A percentile compares a stretch with the other conserved stretches of the same genome.
Evolutionary conservation across 2,329 filamentous ascomycete genomes (phyloP).

Genomic region (Cercospora nicotianae): DNA sequence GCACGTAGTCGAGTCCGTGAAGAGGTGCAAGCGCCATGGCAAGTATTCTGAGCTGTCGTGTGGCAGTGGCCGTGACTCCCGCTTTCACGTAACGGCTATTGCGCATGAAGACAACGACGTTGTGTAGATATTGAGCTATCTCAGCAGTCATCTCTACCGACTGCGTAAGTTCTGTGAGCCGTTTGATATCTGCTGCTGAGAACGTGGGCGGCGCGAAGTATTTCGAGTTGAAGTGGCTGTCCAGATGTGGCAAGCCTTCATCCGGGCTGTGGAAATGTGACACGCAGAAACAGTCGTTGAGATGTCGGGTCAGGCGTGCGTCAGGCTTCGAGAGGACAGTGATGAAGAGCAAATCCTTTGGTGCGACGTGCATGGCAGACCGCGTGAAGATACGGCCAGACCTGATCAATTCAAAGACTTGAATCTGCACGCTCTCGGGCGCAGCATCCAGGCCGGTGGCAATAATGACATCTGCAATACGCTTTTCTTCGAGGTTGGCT

Average conservation of each 20-base stretch:
- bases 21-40: constrained; percentile 71
- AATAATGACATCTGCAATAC: constrained; percentile 79
- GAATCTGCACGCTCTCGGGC: constrained; percentile 75
- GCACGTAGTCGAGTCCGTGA: constrained; percentile 76
- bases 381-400: constrained; percentile 75
- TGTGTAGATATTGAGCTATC: constrained; percentile 79
- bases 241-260: constrained; percentile 73
- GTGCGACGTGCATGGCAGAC: constrained; percentile 70
- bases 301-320: constrained; percentile 43
- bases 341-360: constrained; percentile 76
- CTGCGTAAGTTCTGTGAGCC: constrained; percentile 59
- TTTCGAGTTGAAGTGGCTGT: constrained; percentile 48
- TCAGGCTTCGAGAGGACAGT: constrained; percentile 56
- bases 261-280: constrained; percentile 77
- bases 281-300: constrained; percentile 82
- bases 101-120: constrained; percentile 82
- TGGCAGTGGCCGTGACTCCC: constrained; percentile 75
- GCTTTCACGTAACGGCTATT: constrained; percentile 80
- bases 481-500: constrained; percentile 48
- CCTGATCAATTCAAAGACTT: constrained; percentile 74
- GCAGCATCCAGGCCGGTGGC: constrained; percentile 76
- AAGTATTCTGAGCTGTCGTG: constrained; percentile 65
- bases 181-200: constrained; percentile 50
- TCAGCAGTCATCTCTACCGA: constrained; percentile 70
- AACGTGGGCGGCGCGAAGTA: constrained; percentile 23